Base-by-base conservation (phyloP, 257 asterid genomes). In the Oldenlandia corymbosa region DNA sequence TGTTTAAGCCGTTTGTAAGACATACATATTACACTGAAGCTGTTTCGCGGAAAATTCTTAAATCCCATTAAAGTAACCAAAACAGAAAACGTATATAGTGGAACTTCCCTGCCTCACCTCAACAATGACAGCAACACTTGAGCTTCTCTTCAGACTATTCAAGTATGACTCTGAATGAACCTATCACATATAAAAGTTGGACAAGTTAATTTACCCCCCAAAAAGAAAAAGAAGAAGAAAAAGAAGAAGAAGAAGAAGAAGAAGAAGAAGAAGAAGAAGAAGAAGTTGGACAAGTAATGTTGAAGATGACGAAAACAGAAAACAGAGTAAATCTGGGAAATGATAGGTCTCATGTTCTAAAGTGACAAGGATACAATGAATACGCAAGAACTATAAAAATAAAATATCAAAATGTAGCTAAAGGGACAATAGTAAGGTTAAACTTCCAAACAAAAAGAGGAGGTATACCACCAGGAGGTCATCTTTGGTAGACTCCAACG, bases 401-500 rank as follows among this genome's bases (percentile, higher is more conserved):
- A n/a, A n/a, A n/a, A n/a, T n/a, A n/a, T n/a, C n/a, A n/a, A n/a
- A 43, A 37, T 50, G 39, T 55, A 13, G 60, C 18, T 51, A 64
- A 14, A 39, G 27, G 58, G 32, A 55, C 36, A 52, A 45, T 31
- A 54, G 32, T 32, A 5, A 30, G 56, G 69, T 16, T 27, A 52
- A 54, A 41, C 34, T 31, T 8, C 23, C 49, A 49, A 10, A 59
- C 58, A 60, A 70, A 50, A 58, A 57, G 58, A 27, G 69, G 62
- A 21, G 14, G 27, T 62, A 9, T 85, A 92, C 99, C 96, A 87
- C 97, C 65, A 85, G 88, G 63, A 92, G 97, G 73, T 92, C 99
- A 63, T 89, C 95, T 68, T 75, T 69, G n/a, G 81, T 78, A 50
- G 96, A 90, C 81, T 89, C 99, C 72, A 76, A 58, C 41, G 99